Conservation (phyloP, 495 filamentous ascomycete genomes). For the Penicillium steckii region DNA sequence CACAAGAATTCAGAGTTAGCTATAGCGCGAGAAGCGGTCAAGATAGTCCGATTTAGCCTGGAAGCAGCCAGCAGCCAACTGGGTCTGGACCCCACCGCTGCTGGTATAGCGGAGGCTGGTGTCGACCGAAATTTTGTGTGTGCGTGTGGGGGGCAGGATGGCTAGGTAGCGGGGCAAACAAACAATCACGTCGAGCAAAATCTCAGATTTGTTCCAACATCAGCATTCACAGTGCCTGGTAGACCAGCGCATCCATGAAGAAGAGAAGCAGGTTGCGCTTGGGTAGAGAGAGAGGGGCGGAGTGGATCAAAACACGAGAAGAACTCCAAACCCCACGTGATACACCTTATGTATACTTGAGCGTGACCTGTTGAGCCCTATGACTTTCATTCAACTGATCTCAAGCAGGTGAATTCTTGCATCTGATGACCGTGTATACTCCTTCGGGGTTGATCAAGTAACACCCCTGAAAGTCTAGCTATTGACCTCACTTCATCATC, state of each 20-base stretch:
- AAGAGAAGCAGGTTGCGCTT: slow-evolving; percentile 9
- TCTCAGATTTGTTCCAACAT: background rate
- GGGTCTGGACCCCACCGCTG: slow-evolving; percentile 29
- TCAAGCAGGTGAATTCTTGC: background rate
- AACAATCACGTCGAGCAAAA: background rate
- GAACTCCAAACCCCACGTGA: slow-evolving; percentile 29
- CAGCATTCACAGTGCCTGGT: background rate
- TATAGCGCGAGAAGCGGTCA: slow-evolving; percentile 29
- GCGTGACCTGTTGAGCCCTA: slow-evolving; percentile 6
- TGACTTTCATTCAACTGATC: slow-evolving; percentile 4
- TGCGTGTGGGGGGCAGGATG: slow-evolving; percentile 3
- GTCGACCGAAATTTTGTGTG: slow-evolving; percentile 9
- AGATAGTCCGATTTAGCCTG: slow-evolving; percentile 20
- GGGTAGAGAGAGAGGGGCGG: slow-evolving; percentile 24
- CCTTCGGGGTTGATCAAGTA: background rate
- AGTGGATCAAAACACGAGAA: slow-evolving; percentile 33
- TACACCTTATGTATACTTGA: slow-evolving; percentile 18
- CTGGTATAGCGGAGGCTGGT: slow-evolving; percentile 22
- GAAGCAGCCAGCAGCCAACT: slow-evolving; percentile 25
- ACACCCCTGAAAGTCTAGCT: background rate
- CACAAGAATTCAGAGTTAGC: slow-evolving; percentile 12
- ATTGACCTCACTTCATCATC: slow-evolving; percentile 13
- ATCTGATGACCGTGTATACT: background rate
- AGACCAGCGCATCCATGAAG: slow-evolving; percentile 3
- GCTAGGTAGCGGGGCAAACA: background rate